Evolutionary conservation across 2,329 filamentous ascomycete genomes (phyloP), one percentile per base, ranked within the genome.

Genomic region (Colletotrichum lindemuthianum): DNA sequence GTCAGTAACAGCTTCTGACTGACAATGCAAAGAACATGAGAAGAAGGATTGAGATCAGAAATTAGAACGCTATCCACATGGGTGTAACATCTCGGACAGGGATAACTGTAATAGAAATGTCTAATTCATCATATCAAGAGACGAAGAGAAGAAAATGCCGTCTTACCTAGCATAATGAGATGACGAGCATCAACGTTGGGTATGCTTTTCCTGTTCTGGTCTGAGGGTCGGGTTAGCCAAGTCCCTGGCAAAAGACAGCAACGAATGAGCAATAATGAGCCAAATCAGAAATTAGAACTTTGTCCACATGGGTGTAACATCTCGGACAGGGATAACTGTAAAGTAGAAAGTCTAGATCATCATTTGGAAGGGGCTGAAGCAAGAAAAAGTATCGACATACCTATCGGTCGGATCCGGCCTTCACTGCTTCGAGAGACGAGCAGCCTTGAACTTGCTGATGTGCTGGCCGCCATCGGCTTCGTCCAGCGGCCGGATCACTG

Each of bases 381-480:
- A 37, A 41, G 11, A 34, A 39, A 37, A 24, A 5, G 32, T 16
- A 6, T 53, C 57, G 59, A 69, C 66, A 67, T 68, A 67, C 60
- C 55, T 65, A 45, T 65, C 68, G 53, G 60, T 65, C 57, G 33
- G 49, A 70, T 66, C 63, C 63, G 68, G 70, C 69, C 32, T 43
- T 50, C 72, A 88, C 64, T 83, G 79, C 72, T 77, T 83, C 34
- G 84, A 84, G 60, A 92, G 77, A 67, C 88, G 84, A 2, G 90
- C 90, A 52, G 90, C 90, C 79, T 88, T 92, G 79, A 93, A 93
- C 66, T 88, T 86, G 79, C 90, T 93, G 68, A 92, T 76, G 70
- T 84, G 87, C 75, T 85, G 82, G 2, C 85, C 86, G 48, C 88
- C 87, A 52, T 90, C 86, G 33, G 86, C 83, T 70, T 93, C 88